Conservation (phyloP, 202 grass and related monocot genomes). For the Brachypodium distachyon region DNA sequence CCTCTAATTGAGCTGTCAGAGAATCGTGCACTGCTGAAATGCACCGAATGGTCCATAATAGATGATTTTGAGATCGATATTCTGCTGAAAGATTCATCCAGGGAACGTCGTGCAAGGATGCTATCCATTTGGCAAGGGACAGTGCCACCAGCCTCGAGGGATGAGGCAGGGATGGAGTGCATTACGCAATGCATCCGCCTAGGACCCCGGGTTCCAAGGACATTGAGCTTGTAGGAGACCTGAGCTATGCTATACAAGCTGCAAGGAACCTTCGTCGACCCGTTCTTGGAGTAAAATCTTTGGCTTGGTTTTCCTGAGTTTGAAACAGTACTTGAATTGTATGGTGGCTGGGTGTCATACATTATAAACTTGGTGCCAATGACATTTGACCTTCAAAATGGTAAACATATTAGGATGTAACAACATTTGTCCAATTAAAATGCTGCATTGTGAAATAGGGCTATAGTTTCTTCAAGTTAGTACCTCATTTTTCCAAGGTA, state of each 20-base stretch:
- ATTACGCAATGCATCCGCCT: constrained; percentile 83
- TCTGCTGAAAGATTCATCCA: constrained; percentile 50
- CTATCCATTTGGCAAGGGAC: constrained; percentile 60
- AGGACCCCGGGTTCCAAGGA: constrained; percentile 78
- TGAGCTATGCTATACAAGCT: constrained; percentile 64
- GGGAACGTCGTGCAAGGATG: constrained; percentile 21
- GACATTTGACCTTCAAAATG: constrained; percentile 53
- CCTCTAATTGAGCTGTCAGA: constrained; percentile 34
- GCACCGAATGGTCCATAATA: constrained; percentile 42
- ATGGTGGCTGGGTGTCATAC: constrained; percentile 41
- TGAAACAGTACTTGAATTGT: constrained; percentile 13
- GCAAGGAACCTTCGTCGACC: constrained; percentile 39
- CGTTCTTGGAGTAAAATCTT: constrained; percentile 63
- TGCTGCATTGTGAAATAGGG: not conserved
- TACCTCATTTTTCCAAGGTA: constrained; percentile 93
- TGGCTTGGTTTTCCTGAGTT: constrained; percentile 43
- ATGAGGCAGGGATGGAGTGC: constrained; percentile 77
- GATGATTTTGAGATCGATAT: constrained; percentile 39
- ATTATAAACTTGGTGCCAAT: constrained; percentile 64
- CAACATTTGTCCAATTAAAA: constrained; percentile 1
- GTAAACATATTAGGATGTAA: constrained; percentile 13
- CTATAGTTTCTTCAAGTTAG: not conserved
- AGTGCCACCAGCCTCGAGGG: constrained; percentile 50
- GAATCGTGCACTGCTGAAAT: constrained; percentile 61
- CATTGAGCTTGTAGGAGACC: constrained; percentile 80